These are phyloP conservation scores for Dioscorea cayenensis DNA, from an alignment of 116 monocot genomes.

Conservation along the genomic window DNA sequence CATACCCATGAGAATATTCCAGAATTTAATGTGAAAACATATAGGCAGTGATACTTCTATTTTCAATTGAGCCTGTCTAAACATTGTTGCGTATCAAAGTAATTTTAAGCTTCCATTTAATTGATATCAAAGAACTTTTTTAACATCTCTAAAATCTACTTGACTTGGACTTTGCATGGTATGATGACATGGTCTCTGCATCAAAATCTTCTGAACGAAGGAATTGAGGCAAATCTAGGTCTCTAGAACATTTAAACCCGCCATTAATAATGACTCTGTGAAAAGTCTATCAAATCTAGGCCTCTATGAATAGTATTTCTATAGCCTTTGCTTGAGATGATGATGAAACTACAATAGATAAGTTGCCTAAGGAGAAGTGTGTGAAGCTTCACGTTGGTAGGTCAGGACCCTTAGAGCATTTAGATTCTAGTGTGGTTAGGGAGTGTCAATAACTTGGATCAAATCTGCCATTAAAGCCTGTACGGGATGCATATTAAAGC, in stretches of 20 bases:
- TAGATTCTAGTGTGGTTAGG: not conserved
- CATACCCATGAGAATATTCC: too few species aligned
- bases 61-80: too few species aligned
- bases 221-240: constrained; percentile 10
- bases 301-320: constrained; percentile 14
- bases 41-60: too few species aligned
- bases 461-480: constrained; percentile 5
- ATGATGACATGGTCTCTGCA: constrained; percentile 40
- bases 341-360: constrained; percentile 17
- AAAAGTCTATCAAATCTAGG: constrained; percentile 6
- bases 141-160: too few species aligned
- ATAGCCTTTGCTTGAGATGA: constrained; percentile 53
- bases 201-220: constrained; percentile 22
- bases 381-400: not conserved
- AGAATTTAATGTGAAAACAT: too few species aligned
- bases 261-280: constrained; percentile 1
- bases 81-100: too few species aligned
- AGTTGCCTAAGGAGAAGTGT: not conserved
- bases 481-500: not conserved
- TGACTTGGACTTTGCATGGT: constrained; percentile 33
- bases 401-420: not conserved
- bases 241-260: constrained; percentile 26
- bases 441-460: constrained; percentile 1
- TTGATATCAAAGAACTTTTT: too few species aligned
- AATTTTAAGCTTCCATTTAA: too few species aligned